Base-by-base conservation (phyloP, 2,329 filamentous ascomycete species). In the Cladosporium sp. region DNA sequence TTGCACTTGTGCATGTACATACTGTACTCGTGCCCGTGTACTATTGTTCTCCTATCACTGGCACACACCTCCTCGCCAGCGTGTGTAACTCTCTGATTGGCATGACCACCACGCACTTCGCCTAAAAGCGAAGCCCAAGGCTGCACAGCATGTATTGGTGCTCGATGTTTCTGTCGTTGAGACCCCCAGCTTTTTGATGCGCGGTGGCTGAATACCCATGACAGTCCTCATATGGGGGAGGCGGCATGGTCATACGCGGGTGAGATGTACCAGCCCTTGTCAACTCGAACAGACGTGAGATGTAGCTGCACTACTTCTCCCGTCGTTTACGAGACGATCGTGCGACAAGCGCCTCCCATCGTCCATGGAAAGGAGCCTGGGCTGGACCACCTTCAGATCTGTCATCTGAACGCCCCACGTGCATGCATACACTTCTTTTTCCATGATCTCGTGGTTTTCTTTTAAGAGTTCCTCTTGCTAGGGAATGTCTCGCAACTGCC, bases 241-340 rank as follows among this genome's bases (percentile, higher is more conserved):
- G 14, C 51, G 51, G 51, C 51, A 32, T 54, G 51, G 23, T 51
- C 25, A 32, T 54, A 28, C 30, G 51, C 51, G 18, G 28, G 51
- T 54, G 51, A 32, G 51, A 46, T 43, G 56, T 36, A 30, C 8
- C 56, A 3, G 18, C 26, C 49, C 49, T 53, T 18, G 14, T n/a
- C 25, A 28, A 25, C 56, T 39, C 23, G 56, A 39, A 28, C 13
- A 32, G 28, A n/a, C 10, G 18, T 32, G 39, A 46, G 5, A 43
- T 43, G 18, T 43, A 7, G 36, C 5, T 23, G 26, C 23, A 39
- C n/a, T 21, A 26, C 30, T 23, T 5, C 16, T 34, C 32, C 36
- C 36, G 14, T 46, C 36, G 23, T 36, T 39, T 36, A 32, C 30
- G 58, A 61, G 58, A 61, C 58, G 26, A 25, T 51, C 26, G 58